phyloP scores from a whole-genome alignment of 805 yeast genomes.

The Ogataea kodamae region DNA sequence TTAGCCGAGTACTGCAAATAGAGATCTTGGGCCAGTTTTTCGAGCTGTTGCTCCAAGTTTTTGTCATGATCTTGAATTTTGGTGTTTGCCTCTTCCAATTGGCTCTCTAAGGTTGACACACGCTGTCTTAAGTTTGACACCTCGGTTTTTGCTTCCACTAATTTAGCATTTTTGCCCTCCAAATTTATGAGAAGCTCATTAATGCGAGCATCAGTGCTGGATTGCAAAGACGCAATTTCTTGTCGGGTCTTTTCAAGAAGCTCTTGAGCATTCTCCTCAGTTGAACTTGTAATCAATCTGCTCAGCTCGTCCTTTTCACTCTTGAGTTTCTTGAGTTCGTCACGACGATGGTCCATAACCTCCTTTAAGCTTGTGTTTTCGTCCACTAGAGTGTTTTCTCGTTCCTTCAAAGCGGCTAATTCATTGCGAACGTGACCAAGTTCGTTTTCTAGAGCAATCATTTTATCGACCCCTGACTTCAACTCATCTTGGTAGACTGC shows the following conservation, averaged over 20 bases:
- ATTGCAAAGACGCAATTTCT: conserved; percentile 9
- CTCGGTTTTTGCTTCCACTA: conserved; percentile 15
- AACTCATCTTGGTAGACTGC: conserved; percentile 12
- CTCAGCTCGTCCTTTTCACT: conserved; percentile 11
- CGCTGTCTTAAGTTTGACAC: conserved; percentile 14
- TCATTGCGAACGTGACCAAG: conserved; percentile 7
- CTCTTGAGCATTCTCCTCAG: conserved; percentile 10
- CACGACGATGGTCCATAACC: conserved; percentile 8
- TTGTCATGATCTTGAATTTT: conserved; percentile 39
- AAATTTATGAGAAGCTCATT: conserved; percentile 10
- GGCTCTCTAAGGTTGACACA: conserved; percentile 19
- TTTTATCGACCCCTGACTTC: conserved; percentile 10
- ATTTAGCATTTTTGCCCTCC: conserved; percentile 15
- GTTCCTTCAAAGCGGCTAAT: conserved; percentile 11
- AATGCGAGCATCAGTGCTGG: conserved; percentile 9
- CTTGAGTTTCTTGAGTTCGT: conserved; percentile 10
- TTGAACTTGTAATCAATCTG: conserved; percentile 7
- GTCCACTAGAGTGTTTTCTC: conserved; percentile 2
- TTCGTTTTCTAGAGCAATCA: conserved; percentile 12
- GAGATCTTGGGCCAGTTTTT: conserved; percentile 63
- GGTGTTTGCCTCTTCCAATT: conserved; percentile 17
- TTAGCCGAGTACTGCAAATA: conserved; percentile 73
- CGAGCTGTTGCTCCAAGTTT: conserved; percentile 51
- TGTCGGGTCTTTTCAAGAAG: conserved; percentile 10
- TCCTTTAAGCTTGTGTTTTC: conserved; percentile 9